A percentile compares a stretch with the other conserved stretches of the same genome.
phyloP scores from a whole-genome alignment of 129 eudicot genomes.

The Flaveria bidentis region DNA sequence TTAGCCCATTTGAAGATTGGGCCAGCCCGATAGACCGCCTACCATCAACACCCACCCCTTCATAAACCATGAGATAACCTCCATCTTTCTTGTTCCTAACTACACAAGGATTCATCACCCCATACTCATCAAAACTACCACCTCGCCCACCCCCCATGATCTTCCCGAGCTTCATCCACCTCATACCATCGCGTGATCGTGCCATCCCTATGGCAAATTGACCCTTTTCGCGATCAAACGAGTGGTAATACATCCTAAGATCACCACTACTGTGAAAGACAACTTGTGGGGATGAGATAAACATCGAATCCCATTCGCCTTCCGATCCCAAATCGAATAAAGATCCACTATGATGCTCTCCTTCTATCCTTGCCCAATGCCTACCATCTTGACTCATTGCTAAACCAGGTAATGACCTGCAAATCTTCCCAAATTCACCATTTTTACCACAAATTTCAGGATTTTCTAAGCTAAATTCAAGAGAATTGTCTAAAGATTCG shows the following conservation, averaged over 20 bases:
- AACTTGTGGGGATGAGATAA: slow-evolving; percentile 82
- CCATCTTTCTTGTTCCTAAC: slow-evolving; percentile 67
- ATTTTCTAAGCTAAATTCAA: slow-evolving; percentile 41
- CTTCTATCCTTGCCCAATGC: slow-evolving; percentile 96
- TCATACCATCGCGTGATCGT: slow-evolving; percentile 83
- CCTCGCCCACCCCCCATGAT: slow-evolving; percentile 54
- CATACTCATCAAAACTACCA: slow-evolving; percentile 66
- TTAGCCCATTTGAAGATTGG: slow-evolving; percentile 65
- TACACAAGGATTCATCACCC: slow-evolving; percentile 63
- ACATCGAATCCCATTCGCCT: slow-evolving; percentile 86
- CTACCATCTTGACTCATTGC: slow-evolving; percentile 98
- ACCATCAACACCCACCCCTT: slow-evolving; percentile 78
- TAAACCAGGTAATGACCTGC: slow-evolving; percentile 75
- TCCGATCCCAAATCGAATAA: slow-evolving; percentile 77
- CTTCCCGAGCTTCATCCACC: slow-evolving; percentile 88
- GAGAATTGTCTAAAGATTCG: slow-evolving; percentile 37
- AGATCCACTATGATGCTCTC: slow-evolving; percentile 93
- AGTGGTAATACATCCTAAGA: slow-evolving; percentile 90
- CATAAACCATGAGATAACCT: slow-evolving; percentile 87
- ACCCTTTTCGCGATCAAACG: slow-evolving; percentile 59
- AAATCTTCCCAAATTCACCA: slow-evolving; percentile 41
- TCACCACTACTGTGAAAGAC: slow-evolving; percentile 71
- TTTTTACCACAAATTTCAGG: slow-evolving; percentile 31
- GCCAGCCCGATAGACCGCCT: slow-evolving; percentile 73
- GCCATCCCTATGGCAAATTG: slow-evolving; percentile 69